Base-by-base conservation (phyloP, 148 eudicot species). In the Vaccinium corymbosum region DNA sequence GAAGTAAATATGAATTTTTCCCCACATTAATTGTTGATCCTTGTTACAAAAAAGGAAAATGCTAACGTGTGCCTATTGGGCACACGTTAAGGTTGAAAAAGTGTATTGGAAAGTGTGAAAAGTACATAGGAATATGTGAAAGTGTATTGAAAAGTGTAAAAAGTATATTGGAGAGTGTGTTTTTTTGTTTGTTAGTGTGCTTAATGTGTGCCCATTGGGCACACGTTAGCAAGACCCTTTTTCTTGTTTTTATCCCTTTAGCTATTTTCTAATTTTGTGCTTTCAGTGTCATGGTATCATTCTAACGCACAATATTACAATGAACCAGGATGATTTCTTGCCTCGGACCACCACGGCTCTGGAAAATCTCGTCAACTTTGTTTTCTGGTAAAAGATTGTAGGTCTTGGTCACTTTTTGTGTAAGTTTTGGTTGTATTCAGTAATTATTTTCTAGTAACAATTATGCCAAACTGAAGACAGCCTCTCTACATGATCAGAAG, bases 291-390 rank as follows among this genome's bases (percentile, higher is more conserved):
- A 19, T 29, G 29, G 48, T 20, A 20, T 51, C 48, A 42, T 38
- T 82, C 59, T 57, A 59, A 56, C 50, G 52, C 68, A 0, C 71
- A n/a, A 76, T 79, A 22, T 46, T 25, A 27, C 38, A 71, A 76
- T 85, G 74, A 50, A 76, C 59, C 97, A 95, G 98, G 98, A 95
- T 90, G 98, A 95, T 90, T 95, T 95, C 91, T 90, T 95, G 86
- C 98, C 98, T 19, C 94, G 99, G 89, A 92, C 99, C 17, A 94
- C 95, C 70, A 93, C 92, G 70, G 94, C 92, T 27, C 88, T 94
- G 87, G 95, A 94, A 88, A 88, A 91, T 82, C 90, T 93, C 50
- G 91, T 87, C 92, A 96, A 94, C 84, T 90, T 93, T 64, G 89
- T 94, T 88, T 86, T 94, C 87, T 96, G 98, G 98, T 96, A 97